Base-by-base conservation (phyloP, 2,329 filamentous ascomycete species). In the Venturia effusa region DNA sequence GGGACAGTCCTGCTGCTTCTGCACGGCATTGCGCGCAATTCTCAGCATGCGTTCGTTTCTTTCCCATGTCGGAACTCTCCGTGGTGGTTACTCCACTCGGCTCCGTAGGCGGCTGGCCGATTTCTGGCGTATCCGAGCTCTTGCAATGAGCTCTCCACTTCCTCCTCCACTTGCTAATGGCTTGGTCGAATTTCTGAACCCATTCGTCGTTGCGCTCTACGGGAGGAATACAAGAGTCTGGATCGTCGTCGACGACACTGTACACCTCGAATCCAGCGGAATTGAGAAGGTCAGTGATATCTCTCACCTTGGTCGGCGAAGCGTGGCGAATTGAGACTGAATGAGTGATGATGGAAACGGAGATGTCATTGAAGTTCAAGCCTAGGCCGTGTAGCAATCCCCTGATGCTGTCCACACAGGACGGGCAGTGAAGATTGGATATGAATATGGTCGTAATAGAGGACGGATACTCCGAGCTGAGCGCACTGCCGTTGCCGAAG, bases 401-500 rank as follows among this genome's bases (percentile, higher is more conserved):
- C 70, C 84, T 80, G 70, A 92, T 90, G 68, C 81, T 80, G 41
- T 83, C 81, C 61, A 90, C 84, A 73, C 88, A 92, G 66, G 87
- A 88, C 17, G 88, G 85, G 76, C 88, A 91, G 75, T 92, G 88
- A n/a, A 92, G 80, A 73, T 92, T 91, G 66, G 81, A 83, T 68
- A 92, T 78, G 66, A 90, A 80, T 70, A 57, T 57, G 51, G 30
- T 57, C 15, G 51, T 57, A 22, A 57, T 34, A 57, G 15, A 57
- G 30, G 51, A 57, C 51, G 51, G 51, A 7, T 8, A 57, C 13
- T 7, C 15, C 19, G 51, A 27, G 51, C 15, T n/a, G 15, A 4
- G 27, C 15, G 30, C 6, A 32, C 34, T 19, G 51, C 7, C 51
- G 6, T 34, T 34, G 51, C 3, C 8, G 15, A 32, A 27, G 34